Conservation (phyloP, 148 eudicot genomes). For the Fallopia convolvulus region DNA sequence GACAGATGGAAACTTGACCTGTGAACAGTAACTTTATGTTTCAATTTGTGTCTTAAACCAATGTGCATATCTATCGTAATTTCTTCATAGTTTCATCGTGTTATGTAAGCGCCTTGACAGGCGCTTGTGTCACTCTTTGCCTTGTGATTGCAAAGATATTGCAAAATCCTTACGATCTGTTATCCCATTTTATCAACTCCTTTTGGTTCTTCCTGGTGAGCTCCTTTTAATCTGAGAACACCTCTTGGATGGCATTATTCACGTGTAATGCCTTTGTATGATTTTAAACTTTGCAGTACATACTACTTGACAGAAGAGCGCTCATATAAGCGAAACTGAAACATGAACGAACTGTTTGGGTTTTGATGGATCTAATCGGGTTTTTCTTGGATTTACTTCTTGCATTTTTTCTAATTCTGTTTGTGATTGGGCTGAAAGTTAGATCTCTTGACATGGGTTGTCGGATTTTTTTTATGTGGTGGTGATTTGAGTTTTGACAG, state of each 20-base stretch:
- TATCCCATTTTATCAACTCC: background rate
- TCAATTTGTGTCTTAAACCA: conserved; percentile 4
- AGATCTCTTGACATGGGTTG: background rate
- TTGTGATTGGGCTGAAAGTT: background rate
- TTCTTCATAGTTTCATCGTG: background rate
- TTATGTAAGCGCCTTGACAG: background rate
- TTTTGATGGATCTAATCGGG: background rate
- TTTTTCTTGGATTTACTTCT: background rate
- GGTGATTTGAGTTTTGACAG: background rate
- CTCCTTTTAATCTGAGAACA: background rate
- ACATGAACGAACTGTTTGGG: background rate
- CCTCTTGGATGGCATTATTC: background rate
- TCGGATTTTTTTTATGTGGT: background rate
- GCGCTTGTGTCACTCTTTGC: background rate
- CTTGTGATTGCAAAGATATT: background rate
- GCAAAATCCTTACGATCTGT: background rate
- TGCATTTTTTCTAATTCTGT: background rate
- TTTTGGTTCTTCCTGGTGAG: background rate
- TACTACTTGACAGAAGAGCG: no score
- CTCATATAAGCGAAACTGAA: no score
- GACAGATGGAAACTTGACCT: conserved; percentile 5
- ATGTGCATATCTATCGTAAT: conserved; percentile 9
- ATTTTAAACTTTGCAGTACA: background rate
- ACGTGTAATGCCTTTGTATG: background rate
- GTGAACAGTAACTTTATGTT: conserved; percentile 3